Evolutionary conservation across 2,329 filamentous ascomycete genomes (phyloP).

Genomic region (Fusarium scirpi): DNA sequence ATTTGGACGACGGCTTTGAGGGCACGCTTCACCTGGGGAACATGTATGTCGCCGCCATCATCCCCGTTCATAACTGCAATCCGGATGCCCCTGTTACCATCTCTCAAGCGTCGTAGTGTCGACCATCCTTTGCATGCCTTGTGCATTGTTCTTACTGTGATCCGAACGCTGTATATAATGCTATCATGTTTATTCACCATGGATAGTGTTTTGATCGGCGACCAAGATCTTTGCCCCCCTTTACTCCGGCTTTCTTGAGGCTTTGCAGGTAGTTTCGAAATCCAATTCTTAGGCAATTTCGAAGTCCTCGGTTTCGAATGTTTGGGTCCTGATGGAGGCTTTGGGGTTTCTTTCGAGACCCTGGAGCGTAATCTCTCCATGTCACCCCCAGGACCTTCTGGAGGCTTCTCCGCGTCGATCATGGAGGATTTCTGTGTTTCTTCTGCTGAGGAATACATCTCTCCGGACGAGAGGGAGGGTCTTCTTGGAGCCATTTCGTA

Average conservation of each 20-base stretch:
- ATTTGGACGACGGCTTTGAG: slow-evolving; percentile 17
- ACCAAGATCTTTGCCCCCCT: background rate
- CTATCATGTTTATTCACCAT: background rate
- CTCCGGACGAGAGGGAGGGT: background rate
- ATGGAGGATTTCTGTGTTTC: background rate
- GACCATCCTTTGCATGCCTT: background rate
- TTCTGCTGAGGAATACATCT: background rate
- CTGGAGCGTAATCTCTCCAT: background rate
- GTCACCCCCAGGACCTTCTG: background rate
- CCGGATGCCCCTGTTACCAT: background rate
- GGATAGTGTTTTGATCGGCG: background rate
- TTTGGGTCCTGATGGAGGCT: background rate
- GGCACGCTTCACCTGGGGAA: background rate
- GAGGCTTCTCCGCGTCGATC: background rate
- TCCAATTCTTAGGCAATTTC: background rate
- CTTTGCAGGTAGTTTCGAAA: background rate
- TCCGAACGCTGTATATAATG: background rate
- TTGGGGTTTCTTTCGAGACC: background rate
- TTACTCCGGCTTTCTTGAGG: background rate
- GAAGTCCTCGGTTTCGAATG: background rate
- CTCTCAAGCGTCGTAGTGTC: background rate
- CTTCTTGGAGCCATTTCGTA: background rate
- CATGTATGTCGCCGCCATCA: background rate
- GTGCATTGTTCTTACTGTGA: background rate
- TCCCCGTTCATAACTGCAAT: background rate